Base-by-base conservation (phyloP, 192 early-diverging fungal species). In the Entophlyctis helioformis region DNA sequence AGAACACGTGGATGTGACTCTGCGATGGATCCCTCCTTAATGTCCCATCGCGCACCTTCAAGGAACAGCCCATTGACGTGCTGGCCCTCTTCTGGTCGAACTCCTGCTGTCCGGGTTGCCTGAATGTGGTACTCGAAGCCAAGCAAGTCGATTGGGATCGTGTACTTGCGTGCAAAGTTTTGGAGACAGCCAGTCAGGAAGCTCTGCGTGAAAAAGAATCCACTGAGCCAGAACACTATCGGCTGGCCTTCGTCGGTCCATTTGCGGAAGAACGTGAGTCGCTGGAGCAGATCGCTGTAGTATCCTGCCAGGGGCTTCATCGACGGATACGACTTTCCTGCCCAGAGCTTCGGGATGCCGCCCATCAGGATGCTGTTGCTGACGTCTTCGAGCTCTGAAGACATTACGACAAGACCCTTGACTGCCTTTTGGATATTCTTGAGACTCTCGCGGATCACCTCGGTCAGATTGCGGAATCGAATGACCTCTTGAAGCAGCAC, bases 141-240 rank as follows among this genome's bases (percentile, higher is more conserved):
- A 10, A 78, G 46, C 29, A 78, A 53, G 42, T 78, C 75, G 35
- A 78, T 78, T 10, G 75, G 75, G 39, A 78, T 73, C 5, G 75
- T 72, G 51, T 74, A 67, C 55, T 78, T 78, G 39, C 75, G 42
- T 13, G 72, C 63, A 59, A 48, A 76, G 43, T 76, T 76, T 47
- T 72, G 72, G 12, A 75, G 49, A 44, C 64, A 70, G 1, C 74
- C 74, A 6, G 74, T 76, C 16, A 76, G 51, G 63, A 76, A 76
- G 39, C 62, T 66, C 44, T 73, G 75, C 6, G 75, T 78, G 52
- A 78, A 78, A 50, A 78, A 78, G 48, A 78, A 78, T n/a, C 75
- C 75, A 39, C 67, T 70, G 18, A 78, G 52, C 75, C 75, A 78
- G 42, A 76, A 78, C 0, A 78, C 75, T 11, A 76, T 73, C 1